phyloP scores from a whole-genome alignment of 139 green algal genomes.

The Limnomonas spitsbergensis region DNA sequence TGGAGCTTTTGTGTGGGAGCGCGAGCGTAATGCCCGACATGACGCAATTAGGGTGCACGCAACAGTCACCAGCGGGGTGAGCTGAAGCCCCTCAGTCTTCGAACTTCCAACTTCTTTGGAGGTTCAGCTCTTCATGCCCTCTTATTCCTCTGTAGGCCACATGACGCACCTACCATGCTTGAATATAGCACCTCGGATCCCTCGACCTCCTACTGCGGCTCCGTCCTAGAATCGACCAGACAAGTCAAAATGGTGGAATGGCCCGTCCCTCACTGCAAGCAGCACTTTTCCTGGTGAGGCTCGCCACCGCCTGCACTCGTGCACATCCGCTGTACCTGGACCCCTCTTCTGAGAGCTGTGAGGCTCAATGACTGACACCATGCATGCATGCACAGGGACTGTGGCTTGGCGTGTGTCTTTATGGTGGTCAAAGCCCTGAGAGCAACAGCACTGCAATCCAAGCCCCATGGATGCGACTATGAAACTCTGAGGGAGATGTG shows the following conservation, averaged over 20 bases:
- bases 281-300: constrained; percentile 42
- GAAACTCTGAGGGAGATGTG: constrained; percentile 54
- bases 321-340: no score
- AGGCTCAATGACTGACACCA: no score
- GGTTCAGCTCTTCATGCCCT: no score
- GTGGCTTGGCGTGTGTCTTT: constrained; percentile 82
- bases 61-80: no score
- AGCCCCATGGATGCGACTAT: constrained; percentile 44
- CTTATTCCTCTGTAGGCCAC: not conserved
- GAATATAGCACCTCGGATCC: not conserved
- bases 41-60: no score
- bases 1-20: no score
- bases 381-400: constrained; percentile 70
- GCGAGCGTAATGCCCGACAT: no score
- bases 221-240: not conserved
- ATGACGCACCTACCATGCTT: not conserved
- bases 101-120: no score
- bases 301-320: no score
- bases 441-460: not conserved
- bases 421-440: constrained; percentile 71
- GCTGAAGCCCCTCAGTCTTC: no score
- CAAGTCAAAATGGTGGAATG: not conserved
- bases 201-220: not conserved
- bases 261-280: constrained; percentile 25
- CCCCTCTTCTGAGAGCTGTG: no score